A percentile compares a stretch with the other conserved stretches of the same genome.
These are phyloP conservation scores for Bolboschoenus planiculmis DNA, from an alignment of 176 grass and related monocot genomes.

Conservation along the genomic window DNA sequence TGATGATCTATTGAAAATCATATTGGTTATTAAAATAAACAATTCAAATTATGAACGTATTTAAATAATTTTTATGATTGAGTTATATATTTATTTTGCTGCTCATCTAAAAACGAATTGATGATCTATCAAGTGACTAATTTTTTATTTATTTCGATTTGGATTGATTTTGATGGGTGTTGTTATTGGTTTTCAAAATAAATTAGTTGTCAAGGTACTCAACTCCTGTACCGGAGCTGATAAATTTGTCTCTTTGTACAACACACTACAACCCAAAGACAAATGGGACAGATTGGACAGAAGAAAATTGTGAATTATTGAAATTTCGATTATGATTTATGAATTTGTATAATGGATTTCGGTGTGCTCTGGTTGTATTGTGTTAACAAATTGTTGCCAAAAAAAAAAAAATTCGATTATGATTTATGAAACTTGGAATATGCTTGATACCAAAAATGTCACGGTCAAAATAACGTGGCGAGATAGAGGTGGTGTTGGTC, in stretches of 20 bases:
- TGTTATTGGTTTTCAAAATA: background rate
- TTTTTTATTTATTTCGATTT: background rate
- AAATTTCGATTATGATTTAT: background rate
- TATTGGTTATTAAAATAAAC: background rate
- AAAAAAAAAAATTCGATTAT: background rate
- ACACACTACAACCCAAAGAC: background rate
- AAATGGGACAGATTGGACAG: background rate
- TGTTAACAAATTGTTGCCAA: background rate
- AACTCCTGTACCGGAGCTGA: background rate
- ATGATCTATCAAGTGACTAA: background rate
- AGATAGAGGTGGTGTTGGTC: conserved; percentile 18
- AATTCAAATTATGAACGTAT: background rate
- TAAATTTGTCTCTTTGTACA: background rate
- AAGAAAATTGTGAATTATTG: background rate
- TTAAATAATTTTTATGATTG: background rate
- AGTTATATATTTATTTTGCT: background rate
- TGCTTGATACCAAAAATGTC: conserved; percentile 20
- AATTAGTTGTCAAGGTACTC: background rate
- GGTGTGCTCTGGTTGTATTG: background rate
- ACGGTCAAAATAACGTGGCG: conserved; percentile 32
- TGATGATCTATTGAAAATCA: background rate
- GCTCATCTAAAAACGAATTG: background rate
- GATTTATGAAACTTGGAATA: background rate
- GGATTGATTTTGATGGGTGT: background rate
- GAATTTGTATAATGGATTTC: background rate